Base-by-base conservation (phyloP, 768 basidiomycete species). In the Macrolepiota dolichaula region DNA sequence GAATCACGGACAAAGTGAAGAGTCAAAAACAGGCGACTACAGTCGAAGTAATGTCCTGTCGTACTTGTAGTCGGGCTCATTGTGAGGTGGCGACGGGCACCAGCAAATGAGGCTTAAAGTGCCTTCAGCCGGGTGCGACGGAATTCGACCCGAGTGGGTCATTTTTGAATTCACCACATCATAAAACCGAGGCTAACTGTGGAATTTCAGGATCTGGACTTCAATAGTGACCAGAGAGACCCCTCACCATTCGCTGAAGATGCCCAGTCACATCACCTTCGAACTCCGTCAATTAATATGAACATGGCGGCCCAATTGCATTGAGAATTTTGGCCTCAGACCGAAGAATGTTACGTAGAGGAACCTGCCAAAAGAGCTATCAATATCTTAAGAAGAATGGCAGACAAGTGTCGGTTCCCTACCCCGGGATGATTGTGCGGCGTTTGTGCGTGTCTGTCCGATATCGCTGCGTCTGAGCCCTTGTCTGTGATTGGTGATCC, bases 261-360 rank as follows among this genome's bases (percentile, higher is more conserved):
- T 13, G 7, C 37, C 36, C n/a, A 10, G 37, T 38, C 5, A 40
- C 22, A 44, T 24, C 7, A 25, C 9, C 15, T 24, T 13, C 24
- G 13, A 22, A 12, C 29, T 7, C 15, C 35, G 46, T 68, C 55
- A 73, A 42, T 68, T 65, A 59, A 74, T 61, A 56, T 72, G 72
- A 32, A 76, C 70, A 59, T 75, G 73, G 6, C 68, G 68, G 19
- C 74, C 73, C 7, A 75, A 51, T 57, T 74, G 72, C 27, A 71
- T 51, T 27, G 68, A 71, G 49, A 75, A 73, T 32, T 68, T 69
- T 46, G 72, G 71, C 62, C 64, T 73, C 12, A 72, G 46, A 19
- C 71, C 71, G 36, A 65, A 55, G 56, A 75, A 74, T 24, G 74
- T 74, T 37, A 75, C 73, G 65, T 75, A 75, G n/a, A 75, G 65